Evolutionary conservation across 1,284 basidiomycete genomes (phyloP), one percentile per base, ranked within the genome.

Genomic region (Apiotrichum veenhuisii): DNA sequence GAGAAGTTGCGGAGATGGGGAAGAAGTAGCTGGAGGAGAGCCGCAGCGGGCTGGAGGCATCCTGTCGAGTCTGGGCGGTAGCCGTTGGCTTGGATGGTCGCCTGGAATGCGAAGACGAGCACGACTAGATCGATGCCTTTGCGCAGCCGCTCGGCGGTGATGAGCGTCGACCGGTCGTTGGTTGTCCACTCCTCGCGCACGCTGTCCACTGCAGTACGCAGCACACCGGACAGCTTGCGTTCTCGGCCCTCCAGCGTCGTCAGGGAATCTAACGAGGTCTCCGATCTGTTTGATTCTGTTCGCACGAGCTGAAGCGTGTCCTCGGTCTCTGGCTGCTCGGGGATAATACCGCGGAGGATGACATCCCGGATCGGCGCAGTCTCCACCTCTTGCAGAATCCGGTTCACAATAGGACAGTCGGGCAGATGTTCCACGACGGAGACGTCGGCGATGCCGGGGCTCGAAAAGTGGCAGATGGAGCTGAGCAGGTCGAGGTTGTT

Each of bases 51-150:
- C 33, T 56, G 53, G 0, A 73, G 47, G 33, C 61, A 68, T 0
- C 53, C 54, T 5, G 46, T 40, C 1, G 50, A 18, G 40, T 74
- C 71, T 1, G 65, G 55, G 1, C 80, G 78, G 2, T 81, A 82
- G 8, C 87, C 86, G 56, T 89, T 88, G 54, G 83, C 64, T 11
- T 81, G 70, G 9, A 92, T 81, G 0, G 84, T 67, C 0, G 83
- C 82, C 70, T 92, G 87, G 64, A 88, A 92, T 22, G 78, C 76
- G 1, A 94, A 73, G 1, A 84, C 81, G 0, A 81, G 76, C 5
- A 89, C 79, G 1, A 85, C 82, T 18, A 87, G 74, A 66, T 94
- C 90, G 40, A 94, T 68, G 5, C 83, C 79, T 34, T 82, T 80
- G 15, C 88, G 84, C 4, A 85, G 80, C 43, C 79, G 81, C 66